phyloP scores from a whole-genome alignment of 2,329 filamentous ascomycete species.

The Stachybotrys chlorohalonatus region DNA sequence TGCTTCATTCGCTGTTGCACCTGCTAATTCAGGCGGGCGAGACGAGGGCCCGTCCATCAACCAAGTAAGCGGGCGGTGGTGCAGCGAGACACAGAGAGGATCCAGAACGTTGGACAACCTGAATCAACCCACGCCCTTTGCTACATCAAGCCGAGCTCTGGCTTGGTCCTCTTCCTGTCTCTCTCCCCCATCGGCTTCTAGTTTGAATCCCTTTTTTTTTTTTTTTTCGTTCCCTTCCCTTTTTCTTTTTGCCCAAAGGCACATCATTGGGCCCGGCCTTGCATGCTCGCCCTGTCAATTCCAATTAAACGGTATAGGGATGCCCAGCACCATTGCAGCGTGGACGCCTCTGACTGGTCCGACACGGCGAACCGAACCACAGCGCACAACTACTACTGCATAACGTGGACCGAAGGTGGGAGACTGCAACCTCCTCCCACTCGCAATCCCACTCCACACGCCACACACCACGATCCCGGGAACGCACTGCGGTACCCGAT shows the following conservation, averaged over 20 bases:
- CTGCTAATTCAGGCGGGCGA: neutral
- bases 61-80: neutral
- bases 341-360: constrained; percentile 14
- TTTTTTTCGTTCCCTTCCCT: neutral
- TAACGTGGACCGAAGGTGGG: neutral
- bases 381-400: neutral
- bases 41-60: neutral
- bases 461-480: neutral
- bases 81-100: neutral
- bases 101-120: neutral
- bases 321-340: constrained; percentile 10
- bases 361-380: constrained; percentile 5
- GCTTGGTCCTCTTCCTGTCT: neutral
- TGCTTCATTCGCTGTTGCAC: neutral
- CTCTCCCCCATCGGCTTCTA: too few relatives aligned
- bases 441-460: neutral
- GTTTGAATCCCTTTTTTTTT: neutral
- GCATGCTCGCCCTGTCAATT: constrained; percentile 2
- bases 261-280: neutral
- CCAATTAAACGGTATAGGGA: constrained; percentile 9
- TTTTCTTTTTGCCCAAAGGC: neutral
- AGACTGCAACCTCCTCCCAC: neutral
- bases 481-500: neutral
- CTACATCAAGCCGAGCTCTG: neutral
- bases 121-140: neutral